A percentile compares a stretch with the other conserved stretches of the same genome.
Evolutionary conservation across 2,329 filamentous ascomycete species (phyloP).

Genomic region (Sporothrix sp.): DNA sequence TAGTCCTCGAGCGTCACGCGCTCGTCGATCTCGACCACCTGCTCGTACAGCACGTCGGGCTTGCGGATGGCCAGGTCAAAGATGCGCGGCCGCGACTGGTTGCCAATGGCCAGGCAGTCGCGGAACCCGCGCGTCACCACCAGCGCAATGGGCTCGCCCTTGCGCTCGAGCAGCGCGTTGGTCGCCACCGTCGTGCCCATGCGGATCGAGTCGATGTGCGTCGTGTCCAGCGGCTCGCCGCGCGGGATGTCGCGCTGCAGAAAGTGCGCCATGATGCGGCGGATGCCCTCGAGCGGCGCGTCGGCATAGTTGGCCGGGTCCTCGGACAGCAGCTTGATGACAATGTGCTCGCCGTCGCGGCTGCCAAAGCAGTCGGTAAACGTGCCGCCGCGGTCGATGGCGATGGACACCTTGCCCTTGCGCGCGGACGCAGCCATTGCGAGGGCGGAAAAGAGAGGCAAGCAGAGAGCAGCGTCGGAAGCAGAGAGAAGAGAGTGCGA

Average conservation of each 20-base stretch:
- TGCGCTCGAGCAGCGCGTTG: slow-evolving; percentile 81
- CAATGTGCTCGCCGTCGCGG: slow-evolving; percentile 35
- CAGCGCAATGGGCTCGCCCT: slow-evolving; percentile 80
- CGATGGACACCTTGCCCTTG: slow-evolving; percentile 36
- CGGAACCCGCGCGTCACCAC: slow-evolving; percentile 81
- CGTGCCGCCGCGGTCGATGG: slow-evolving; percentile 73
- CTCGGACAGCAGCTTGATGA: slow-evolving; percentile 53
- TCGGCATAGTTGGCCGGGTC: slow-evolving; percentile 86
- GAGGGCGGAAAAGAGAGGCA: too few relatives aligned
- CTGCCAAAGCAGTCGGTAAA: slow-evolving; percentile 92
- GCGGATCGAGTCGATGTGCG: slow-evolving; percentile 76
- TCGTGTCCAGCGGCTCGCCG: slow-evolving; percentile 70
- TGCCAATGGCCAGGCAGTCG: slow-evolving; percentile 81
- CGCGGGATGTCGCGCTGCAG: slow-evolving; percentile 65
- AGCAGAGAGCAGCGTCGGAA: background rate
- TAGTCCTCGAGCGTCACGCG: slow-evolving; percentile 87
- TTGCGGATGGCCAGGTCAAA: slow-evolving; percentile 84
- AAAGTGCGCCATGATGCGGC: slow-evolving; percentile 73
- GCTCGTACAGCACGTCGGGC: slow-evolving; percentile 77
- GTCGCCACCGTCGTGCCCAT: slow-evolving; percentile 96
- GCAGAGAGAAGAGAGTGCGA: background rate
- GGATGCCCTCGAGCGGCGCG: slow-evolving; percentile 83
- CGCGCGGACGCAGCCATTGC: slow-evolving; percentile 2
- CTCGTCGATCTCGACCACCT: slow-evolving; percentile 83
- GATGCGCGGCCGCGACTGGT: slow-evolving; percentile 80